Percentiles rank a stretch among this genome's conserved stretches.
phyloP scores from a whole-genome alignment of 257 asterid genomes.

The Nemophila menziesii region DNA sequence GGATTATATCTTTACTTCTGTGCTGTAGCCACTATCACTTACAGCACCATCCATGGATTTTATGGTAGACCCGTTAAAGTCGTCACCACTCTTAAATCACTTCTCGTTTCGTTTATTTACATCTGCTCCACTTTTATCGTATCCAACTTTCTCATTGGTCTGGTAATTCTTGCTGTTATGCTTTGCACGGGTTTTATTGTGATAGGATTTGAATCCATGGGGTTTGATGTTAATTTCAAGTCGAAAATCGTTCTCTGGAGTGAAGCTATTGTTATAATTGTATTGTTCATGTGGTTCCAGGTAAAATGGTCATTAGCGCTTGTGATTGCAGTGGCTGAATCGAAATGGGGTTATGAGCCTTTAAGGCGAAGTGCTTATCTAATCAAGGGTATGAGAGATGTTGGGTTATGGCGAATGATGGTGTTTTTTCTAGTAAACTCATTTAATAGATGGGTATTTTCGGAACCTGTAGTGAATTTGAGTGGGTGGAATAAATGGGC shows the following conservation, averaged over 20 bases:
- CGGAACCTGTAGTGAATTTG: slow-evolving; percentile 16
- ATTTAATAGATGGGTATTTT: slow-evolving; percentile 19
- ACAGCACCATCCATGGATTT: slow-evolving; percentile 48
- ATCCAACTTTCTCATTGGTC: slow-evolving; percentile 2
- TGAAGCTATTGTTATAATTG: not conserved
- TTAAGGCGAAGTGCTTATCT: slow-evolving; percentile 42
- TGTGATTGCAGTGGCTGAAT: slow-evolving; percentile 49
- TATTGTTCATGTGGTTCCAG: slow-evolving; percentile 18
- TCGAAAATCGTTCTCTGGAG: slow-evolving; percentile 12
- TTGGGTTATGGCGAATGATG: slow-evolving; percentile 19
- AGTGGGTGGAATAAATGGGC: slow-evolving; percentile 42
- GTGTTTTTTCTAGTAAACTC: slow-evolving; percentile 11
- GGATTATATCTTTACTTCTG: slow-evolving; percentile 19
- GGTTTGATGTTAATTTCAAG: slow-evolving; percentile 24
- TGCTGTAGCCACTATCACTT: slow-evolving; percentile 40
- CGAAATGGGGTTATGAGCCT: slow-evolving; percentile 51
- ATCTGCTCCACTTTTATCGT: slow-evolving; percentile 17
- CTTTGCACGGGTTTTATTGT: slow-evolving; percentile 4
- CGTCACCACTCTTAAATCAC: slow-evolving; percentile 33
- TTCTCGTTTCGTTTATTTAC: slow-evolving; percentile 28
- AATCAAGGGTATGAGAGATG: slow-evolving; percentile 40
- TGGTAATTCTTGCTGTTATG: slow-evolving; percentile 9
- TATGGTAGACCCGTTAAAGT: slow-evolving; percentile 38
- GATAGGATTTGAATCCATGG: slow-evolving; percentile 15
- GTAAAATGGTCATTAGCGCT: slow-evolving; percentile 35